These are phyloP conservation scores for Harringtonia lauricola DNA, from an alignment of 2,329 filamentous ascomycete species.

Conservation along the genomic window DNA sequence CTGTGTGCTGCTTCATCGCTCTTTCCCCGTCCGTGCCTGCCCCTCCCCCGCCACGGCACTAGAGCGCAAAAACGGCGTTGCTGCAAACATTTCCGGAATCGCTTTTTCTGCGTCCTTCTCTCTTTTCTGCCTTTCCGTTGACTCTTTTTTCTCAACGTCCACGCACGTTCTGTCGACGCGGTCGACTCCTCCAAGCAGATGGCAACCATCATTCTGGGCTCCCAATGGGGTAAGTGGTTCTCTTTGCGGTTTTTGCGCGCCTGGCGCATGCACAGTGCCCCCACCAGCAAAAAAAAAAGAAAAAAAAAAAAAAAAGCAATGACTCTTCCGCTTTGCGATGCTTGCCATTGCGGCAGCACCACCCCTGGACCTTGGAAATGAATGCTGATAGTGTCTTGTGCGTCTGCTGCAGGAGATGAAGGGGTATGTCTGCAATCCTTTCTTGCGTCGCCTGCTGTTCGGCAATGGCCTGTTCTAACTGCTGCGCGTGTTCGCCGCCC, in stretches of 20 bases:
- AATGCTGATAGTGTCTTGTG: background rate
- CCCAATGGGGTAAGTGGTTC: constrained; percentile 43
- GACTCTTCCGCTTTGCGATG: background rate
- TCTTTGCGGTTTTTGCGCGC: constrained; percentile 6
- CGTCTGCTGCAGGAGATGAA: constrained; percentile 6
- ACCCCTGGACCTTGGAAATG: too few relatives aligned
- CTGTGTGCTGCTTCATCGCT: too few relatives aligned
- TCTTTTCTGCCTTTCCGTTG: background rate
- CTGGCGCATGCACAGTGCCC: background rate
- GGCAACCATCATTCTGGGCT: constrained; percentile 46
- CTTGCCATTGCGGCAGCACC: background rate
- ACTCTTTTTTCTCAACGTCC: background rate
- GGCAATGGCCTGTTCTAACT: background rate
- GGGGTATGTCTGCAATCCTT: constrained; percentile 2
- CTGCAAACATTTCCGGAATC: too few relatives aligned
- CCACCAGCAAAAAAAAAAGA: too few relatives aligned
- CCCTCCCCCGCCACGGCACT: too few relatives aligned
- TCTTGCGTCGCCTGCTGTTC: background rate
- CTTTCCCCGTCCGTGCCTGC: too few relatives aligned
- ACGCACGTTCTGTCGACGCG: background rate
- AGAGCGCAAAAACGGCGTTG: too few relatives aligned
- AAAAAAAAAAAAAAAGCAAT: too few relatives aligned
- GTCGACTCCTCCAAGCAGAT: constrained; percentile 17
- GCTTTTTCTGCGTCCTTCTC: background rate
- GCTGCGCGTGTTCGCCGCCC: background rate